phyloP scores from a whole-genome alignment of 139 green algal species.

The Penium margaritaceum region DNA sequence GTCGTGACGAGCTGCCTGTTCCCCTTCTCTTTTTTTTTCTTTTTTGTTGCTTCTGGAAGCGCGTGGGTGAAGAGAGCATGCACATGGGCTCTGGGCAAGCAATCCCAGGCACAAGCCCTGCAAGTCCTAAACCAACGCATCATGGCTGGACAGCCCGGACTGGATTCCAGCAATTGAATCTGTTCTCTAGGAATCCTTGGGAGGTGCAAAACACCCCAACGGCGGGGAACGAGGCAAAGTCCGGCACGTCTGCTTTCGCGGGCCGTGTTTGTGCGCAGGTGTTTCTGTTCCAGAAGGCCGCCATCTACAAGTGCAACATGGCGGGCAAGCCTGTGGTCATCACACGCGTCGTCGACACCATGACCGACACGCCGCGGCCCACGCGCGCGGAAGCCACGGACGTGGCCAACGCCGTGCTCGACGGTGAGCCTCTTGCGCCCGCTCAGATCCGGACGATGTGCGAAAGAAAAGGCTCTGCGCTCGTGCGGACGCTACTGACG shows the following conservation, averaged over 20 bases:
- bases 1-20: too few relatives aligned
- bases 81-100: background rate
- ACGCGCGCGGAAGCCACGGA: constrained; percentile 79
- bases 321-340: constrained; percentile 56
- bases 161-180: too few relatives aligned
- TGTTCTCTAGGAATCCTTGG: too few relatives aligned
- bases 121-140: background rate
- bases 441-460: too few relatives aligned
- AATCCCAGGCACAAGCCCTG: background rate
- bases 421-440: constrained; percentile 47
- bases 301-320: constrained; percentile 55
- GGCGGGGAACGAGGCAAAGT: background rate
- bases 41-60: too few relatives aligned
- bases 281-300: constrained; percentile 93
- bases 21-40: too few relatives aligned
- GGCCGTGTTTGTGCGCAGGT: constrained; percentile 52
- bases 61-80: too few relatives aligned
- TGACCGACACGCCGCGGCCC: constrained; percentile 55
- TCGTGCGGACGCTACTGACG: background rate
- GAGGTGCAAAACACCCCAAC: background rate
- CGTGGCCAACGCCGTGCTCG: constrained; percentile 77
- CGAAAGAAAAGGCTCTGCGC: too few relatives aligned
- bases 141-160: too few relatives aligned
- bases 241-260: background rate
- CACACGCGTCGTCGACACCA: constrained; percentile 61